These are phyloP conservation scores for Thyridium curvatum DNA, from an alignment of 2,329 filamentous ascomycete species.

Conservation along the genomic window DNA sequence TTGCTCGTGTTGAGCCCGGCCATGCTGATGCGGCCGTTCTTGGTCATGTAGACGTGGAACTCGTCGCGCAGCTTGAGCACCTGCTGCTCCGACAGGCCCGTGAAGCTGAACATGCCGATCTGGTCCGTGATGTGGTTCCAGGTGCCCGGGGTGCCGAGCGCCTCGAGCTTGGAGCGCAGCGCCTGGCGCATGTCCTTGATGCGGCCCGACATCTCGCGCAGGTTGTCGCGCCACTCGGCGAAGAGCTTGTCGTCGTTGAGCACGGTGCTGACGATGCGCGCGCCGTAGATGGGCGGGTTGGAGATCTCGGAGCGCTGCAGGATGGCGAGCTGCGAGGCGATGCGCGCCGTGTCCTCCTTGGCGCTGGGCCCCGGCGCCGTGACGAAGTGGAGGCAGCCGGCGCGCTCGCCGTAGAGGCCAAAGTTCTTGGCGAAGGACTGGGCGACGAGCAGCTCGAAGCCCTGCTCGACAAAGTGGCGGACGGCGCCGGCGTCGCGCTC, in stretches of 20 bases:
- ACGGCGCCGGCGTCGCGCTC: conserved; percentile 84
- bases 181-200: conserved; percentile 87
- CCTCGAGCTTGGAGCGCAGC: conserved; percentile 74
- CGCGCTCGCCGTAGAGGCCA: conserved; percentile 92
- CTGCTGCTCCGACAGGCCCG: conserved; percentile 68
- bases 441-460: conserved; percentile 80
- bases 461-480: conserved; percentile 87
- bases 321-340: conserved; percentile 85
- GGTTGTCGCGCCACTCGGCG: conserved; percentile 85
- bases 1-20: conserved; percentile 92
- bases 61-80: conserved; percentile 64
- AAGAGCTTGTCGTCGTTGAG: conserved; percentile 81
- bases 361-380: conserved; percentile 66
- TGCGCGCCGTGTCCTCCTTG: conserved; percentile 50
- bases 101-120: conserved; percentile 99
- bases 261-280: conserved; percentile 76
- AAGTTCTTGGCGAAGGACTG: conserved; percentile 99
- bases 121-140: conserved; percentile 99
- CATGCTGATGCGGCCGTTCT: conserved; percentile 98
- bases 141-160: conserved; percentile 75
- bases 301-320: conserved; percentile 96
- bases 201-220: conserved; percentile 88
- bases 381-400: conserved; percentile 93
- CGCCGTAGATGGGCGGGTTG: conserved; percentile 92
- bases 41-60: conserved; percentile 84